Evolutionary conservation across 768 basidiomycete species (phyloP).

Genomic region (Rickenella mellea): DNA sequence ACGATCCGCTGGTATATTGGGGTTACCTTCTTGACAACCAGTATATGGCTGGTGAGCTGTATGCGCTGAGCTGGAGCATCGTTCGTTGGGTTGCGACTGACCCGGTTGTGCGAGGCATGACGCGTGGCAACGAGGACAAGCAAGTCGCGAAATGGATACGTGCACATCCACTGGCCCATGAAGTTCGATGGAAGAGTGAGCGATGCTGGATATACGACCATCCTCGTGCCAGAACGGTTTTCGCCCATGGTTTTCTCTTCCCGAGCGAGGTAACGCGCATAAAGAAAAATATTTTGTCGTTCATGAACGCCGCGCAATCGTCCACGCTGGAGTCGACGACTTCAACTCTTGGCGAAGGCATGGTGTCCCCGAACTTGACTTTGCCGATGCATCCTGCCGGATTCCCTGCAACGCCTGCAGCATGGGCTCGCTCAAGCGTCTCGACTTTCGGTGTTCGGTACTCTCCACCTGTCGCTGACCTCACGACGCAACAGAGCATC

Average conservation of each 20-base stretch:
- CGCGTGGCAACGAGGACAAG: constrained; percentile 86
- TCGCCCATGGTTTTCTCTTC: constrained; percentile 93
- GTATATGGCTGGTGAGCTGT: constrained; percentile 95
- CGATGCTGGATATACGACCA: constrained; percentile 98
- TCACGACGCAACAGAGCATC: constrained; percentile 62
- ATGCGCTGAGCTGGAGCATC: constrained; percentile 82
- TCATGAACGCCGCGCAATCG: too few relatives aligned
- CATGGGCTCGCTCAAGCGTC: constrained; percentile 77
- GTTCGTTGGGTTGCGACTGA: constrained; percentile 83
- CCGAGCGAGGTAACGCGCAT: constrained; percentile 78
- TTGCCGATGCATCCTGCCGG: too few relatives aligned
- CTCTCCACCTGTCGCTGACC: constrained; percentile 51
- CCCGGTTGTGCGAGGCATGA: constrained; percentile 51
- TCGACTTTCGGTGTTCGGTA: constrained; percentile 78
- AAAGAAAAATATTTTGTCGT: constrained; percentile 41
- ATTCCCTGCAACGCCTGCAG: too few relatives aligned
- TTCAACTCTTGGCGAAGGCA: constrained; percentile 5
- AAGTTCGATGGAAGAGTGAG: constrained; percentile 86
- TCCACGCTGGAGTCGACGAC: constrained; percentile 14
- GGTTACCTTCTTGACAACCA: constrained; percentile 84
- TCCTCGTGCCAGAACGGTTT: constrained; percentile 90
- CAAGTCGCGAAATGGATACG: constrained; percentile 90
- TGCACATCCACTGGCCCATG: constrained; percentile 65
- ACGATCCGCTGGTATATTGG: constrained; percentile 78
- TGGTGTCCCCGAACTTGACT: constrained; percentile 37